Evolutionary conservation across 441 rosid species (phyloP).

Genomic region (Populus tomentosa): DNA sequence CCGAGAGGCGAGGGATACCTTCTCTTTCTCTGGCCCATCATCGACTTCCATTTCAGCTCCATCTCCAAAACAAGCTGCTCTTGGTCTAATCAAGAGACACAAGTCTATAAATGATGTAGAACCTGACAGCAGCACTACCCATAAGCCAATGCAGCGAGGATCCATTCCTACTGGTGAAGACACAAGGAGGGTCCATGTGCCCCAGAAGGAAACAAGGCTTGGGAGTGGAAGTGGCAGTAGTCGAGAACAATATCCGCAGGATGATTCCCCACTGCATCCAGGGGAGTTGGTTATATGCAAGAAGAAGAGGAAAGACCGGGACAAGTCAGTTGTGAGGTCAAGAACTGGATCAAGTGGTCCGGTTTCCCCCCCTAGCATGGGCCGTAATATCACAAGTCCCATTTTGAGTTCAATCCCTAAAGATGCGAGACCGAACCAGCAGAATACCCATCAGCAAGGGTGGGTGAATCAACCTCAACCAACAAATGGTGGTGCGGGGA

Average conservation of each 20-base stretch:
- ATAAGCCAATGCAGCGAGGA: constrained; percentile 50
- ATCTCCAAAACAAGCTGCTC: constrained; percentile 45
- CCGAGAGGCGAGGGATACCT: constrained; percentile 69
- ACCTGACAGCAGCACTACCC: constrained; percentile 46
- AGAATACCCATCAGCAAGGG: constrained; percentile 52
- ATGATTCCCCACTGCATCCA: constrained; percentile 77
- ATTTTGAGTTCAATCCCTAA: constrained; percentile 44
- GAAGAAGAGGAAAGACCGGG: constrained; percentile 98
- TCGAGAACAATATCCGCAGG: constrained; percentile 51
- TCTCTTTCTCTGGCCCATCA: constrained; percentile 57
- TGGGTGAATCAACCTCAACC: constrained; percentile 73
- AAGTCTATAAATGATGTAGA: constrained; percentile 58
- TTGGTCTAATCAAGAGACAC: constrained; percentile 66
- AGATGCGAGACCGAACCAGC: constrained; percentile 50
- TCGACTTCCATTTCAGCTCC: constrained; percentile 47
- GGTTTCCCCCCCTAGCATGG: constrained; percentile 54
- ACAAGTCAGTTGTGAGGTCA: constrained; percentile 58
- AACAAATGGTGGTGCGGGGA: constrained; percentile 49
- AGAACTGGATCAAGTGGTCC: constrained; percentile 71
- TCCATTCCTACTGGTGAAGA: constrained; percentile 44
- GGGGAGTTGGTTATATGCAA: constrained; percentile 96
- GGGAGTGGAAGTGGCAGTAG: constrained; percentile 47
- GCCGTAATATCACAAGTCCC: constrained; percentile 60
- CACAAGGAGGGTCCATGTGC: constrained; percentile 61
- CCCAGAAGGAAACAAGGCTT: constrained; percentile 66